phyloP scores from a whole-genome alignment of 176 grass and related monocot genomes.

The Thinopyrum elongatum region DNA sequence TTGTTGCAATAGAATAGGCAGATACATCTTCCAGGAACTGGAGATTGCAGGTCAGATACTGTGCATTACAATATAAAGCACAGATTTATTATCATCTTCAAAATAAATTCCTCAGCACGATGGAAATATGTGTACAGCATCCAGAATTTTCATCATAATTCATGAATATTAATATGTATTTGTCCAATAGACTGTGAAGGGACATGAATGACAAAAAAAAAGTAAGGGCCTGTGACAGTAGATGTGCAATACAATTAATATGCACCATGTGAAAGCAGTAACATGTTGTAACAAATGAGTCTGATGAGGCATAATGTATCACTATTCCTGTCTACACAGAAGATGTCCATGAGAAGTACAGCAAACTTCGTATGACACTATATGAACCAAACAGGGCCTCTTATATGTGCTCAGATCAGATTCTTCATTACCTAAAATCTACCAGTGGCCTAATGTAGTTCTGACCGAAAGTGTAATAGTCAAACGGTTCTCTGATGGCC shows the following conservation, averaged over 20 bases:
- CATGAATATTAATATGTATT: background rate
- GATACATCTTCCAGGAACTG: background rate
- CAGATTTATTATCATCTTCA: background rate
- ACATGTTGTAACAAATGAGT: background rate
- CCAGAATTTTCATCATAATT: background rate
- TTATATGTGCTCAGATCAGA: background rate
- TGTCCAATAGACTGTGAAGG: constrained; percentile 14
- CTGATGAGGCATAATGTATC: background rate
- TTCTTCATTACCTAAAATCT: constrained; percentile 80
- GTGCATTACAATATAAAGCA: background rate
- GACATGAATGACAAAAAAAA: background rate
- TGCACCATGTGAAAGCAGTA: background rate
- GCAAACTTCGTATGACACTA: background rate
- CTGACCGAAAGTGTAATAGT: constrained; percentile 98
- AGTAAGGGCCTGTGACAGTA: constrained; percentile 2
- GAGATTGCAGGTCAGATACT: background rate
- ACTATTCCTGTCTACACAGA: constrained; percentile 14
- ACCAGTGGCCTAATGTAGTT: constrained; percentile 84
- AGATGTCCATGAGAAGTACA: background rate
- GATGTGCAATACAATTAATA: background rate
- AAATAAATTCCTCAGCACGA: background rate
- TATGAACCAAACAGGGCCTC: background rate
- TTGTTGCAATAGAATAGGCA: background rate
- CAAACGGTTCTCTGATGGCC: constrained; percentile 87
- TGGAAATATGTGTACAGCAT: background rate